Percentiles rank a stretch among this genome's conserved stretches.
These are phyloP conservation scores for Immersiella caudata DNA, from an alignment of 495 filamentous ascomycete genomes.

Conservation along the genomic window DNA sequence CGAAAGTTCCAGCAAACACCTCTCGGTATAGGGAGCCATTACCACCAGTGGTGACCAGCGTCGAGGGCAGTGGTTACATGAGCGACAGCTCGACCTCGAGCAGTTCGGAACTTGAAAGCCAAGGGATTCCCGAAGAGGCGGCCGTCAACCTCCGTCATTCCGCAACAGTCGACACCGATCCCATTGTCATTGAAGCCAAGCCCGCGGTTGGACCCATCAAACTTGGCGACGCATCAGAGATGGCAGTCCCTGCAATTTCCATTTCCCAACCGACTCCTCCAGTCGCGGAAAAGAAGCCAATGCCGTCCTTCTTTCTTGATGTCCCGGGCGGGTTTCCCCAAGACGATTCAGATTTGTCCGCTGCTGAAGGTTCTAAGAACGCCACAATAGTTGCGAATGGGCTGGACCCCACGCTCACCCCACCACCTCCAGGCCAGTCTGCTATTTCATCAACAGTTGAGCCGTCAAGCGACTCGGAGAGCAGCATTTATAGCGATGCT, in stretches of 20 bases:
- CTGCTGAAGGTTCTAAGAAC: conserved; percentile 1
- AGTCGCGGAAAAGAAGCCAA: conserved; percentile 16
- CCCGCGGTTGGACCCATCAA: conserved; percentile 5
- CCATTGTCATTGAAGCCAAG: background rate
- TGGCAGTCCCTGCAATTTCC: conserved; percentile 40
- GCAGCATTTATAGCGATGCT: conserved; percentile 86
- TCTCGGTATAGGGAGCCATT: conserved; percentile 59
- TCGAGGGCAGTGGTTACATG: conserved; percentile 61
- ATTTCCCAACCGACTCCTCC: conserved; percentile 43
- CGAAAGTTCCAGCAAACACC: conserved; percentile 49
- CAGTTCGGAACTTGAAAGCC: conserved; percentile 25
- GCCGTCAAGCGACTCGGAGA: conserved; percentile 39
- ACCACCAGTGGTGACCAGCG: conserved; percentile 66
- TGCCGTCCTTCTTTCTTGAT: conserved; percentile 35
- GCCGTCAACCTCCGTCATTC: background rate
- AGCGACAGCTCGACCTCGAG: conserved; percentile 47
- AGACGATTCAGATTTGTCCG: conserved; percentile 36
- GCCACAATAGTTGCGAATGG: background rate
- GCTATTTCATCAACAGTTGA: conserved; percentile 10
- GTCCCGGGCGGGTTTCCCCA: conserved; percentile 51
- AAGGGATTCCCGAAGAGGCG: conserved; percentile 9
- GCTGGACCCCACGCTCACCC: background rate
- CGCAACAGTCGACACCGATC: background rate
- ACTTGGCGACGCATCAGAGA: conserved; percentile 19
- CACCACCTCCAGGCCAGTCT: background rate